These are phyloP conservation scores for Gomphus bonarii DNA, from an alignment of 1,284 basidiomycete genomes.

Conservation along the genomic window DNA sequence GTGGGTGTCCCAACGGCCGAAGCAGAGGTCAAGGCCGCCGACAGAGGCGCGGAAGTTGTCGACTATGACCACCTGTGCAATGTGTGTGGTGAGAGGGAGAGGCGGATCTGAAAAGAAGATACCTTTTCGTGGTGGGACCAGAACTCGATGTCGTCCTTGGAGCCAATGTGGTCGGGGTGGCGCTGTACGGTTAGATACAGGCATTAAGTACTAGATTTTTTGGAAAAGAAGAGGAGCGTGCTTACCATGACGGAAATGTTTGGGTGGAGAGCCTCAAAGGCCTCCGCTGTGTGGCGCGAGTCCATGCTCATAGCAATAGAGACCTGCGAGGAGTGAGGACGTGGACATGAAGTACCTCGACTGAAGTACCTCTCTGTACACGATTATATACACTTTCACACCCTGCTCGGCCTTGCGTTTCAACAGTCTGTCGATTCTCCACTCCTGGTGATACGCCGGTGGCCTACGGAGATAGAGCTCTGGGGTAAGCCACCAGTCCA, in stretches of 20 bases:
- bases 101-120: background rate
- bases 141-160: slow-evolving; percentile 65
- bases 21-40: slow-evolving; percentile 86
- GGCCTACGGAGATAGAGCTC: slow-evolving; percentile 89
- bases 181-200: slow-evolving; percentile 23
- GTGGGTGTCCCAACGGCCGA: slow-evolving; percentile 91
- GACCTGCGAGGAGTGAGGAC: slow-evolving; percentile 36
- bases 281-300: slow-evolving; percentile 78
- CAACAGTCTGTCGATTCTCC: slow-evolving; percentile 77
- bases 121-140: slow-evolving; percentile 81
- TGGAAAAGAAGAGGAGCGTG: slow-evolving; percentile 5
- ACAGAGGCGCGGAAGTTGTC: slow-evolving; percentile 78
- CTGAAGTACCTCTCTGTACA: slow-evolving; percentile 69
- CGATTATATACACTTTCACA: slow-evolving; percentile 80
- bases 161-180: slow-evolving; percentile 84
- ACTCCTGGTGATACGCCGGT: slow-evolving; percentile 72
- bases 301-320: slow-evolving; percentile 84
- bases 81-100: background rate
- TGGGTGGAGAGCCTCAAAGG: slow-evolving; percentile 71
- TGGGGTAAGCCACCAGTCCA: slow-evolving; percentile 89
- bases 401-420: slow-evolving; percentile 84
- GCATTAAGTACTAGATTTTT: background rate
- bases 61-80: slow-evolving; percentile 58
- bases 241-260: slow-evolving; percentile 72
- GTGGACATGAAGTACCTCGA: background rate